phyloP scores from a whole-genome alignment of 768 basidiomycete genomes.

The Lentinula detonsa region DNA sequence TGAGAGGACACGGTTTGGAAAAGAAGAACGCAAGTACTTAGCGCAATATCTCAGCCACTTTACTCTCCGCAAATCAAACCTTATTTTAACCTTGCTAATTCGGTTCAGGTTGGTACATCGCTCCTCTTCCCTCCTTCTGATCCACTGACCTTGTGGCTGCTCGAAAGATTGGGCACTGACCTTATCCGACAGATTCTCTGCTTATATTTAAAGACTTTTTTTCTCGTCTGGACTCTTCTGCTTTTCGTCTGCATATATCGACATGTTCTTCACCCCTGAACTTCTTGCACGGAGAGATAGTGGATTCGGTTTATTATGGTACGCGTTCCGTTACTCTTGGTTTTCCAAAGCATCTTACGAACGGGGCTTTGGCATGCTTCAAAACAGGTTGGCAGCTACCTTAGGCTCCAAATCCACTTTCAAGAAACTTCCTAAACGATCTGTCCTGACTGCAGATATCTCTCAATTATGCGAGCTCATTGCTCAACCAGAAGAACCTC shows the following conservation, averaged over 20 bases:
- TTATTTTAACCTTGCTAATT: background rate
- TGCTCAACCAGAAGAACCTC: conserved; percentile 75
- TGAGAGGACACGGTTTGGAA: too few species aligned
- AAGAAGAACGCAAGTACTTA: too few species aligned
- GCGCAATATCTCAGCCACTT: background rate
- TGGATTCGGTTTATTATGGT: conserved; percentile 89
- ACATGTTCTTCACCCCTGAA: conserved; percentile 86
- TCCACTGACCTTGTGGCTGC: background rate
- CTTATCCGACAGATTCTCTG: background rate
- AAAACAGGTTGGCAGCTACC: conserved; percentile 80
- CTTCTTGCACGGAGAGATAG: conserved; percentile 77
- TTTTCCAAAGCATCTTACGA: background rate
- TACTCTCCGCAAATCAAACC: background rate
- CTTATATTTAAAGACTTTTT: background rate
- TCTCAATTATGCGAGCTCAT: conserved; percentile 76
- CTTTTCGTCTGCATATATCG: background rate
- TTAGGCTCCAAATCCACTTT: conserved; percentile 84
- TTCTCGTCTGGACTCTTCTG: background rate
- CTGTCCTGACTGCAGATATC: conserved; percentile 83
- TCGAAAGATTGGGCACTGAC: background rate
- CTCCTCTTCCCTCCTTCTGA: background rate
- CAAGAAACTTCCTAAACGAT: conserved; percentile 75
- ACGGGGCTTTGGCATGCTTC: background rate
- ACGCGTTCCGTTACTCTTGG: conserved; percentile 1
- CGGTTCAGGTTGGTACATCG: background rate